Evolutionary conservation across 495 filamentous ascomycete species (phyloP).

Genomic region (Lasiosphaeriaceae sp.): DNA sequence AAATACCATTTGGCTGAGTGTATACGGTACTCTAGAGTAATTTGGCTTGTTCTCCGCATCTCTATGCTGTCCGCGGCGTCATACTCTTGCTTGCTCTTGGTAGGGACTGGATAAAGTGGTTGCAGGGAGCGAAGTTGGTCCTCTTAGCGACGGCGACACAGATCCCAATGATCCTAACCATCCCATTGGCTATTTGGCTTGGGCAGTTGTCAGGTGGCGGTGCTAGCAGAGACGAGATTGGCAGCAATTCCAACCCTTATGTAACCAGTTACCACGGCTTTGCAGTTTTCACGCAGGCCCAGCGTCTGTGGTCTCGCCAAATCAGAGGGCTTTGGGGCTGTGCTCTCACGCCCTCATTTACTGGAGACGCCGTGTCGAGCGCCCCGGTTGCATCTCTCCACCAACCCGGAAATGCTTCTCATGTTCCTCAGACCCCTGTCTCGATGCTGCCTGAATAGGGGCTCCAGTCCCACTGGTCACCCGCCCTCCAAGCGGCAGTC

Average conservation of each 20-base stretch:
- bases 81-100: too few relatives aligned
- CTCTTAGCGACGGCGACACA: too few relatives aligned
- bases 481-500: neutral
- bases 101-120: too few relatives aligned
- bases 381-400: neutral
- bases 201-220: conserved; percentile 1
- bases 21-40: too few relatives aligned
- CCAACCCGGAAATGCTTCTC: neutral
- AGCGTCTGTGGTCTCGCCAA: neutral
- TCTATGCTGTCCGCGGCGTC: too few relatives aligned
- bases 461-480: neutral
- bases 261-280: too few relatives aligned
- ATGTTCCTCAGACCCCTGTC: neutral
- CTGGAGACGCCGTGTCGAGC: neutral
- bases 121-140: too few relatives aligned
- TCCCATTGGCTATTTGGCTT: neutral
- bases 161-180: neutral
- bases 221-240: conserved; percentile 18
- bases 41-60: too few relatives aligned
- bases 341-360: neutral
- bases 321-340: neutral
- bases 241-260: neutral
- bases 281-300: neutral
- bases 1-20: too few relatives aligned
- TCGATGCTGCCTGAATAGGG: neutral